phyloP scores from a whole-genome alignment of 2,329 filamentous ascomycete genomes.

The Diaporthe ilicicola region DNA sequence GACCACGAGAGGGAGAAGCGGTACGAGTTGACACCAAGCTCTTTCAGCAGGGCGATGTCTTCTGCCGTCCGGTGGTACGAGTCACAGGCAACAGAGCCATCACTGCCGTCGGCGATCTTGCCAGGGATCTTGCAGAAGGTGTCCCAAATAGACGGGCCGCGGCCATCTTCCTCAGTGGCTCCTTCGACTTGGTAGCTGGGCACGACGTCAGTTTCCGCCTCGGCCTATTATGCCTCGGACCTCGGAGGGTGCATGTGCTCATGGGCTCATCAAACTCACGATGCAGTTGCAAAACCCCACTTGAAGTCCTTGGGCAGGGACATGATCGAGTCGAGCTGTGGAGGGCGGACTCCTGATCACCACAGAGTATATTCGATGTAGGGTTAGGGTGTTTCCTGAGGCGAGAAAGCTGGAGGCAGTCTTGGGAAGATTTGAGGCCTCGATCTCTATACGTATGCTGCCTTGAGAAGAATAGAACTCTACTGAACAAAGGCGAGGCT shows the following conservation, averaged over 20 bases:
- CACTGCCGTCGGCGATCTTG: constrained; percentile 82
- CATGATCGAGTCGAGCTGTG: constrained; percentile 50
- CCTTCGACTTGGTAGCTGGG: constrained; percentile 89
- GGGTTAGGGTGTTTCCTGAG: neutral
- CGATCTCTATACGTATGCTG: too few relatives aligned
- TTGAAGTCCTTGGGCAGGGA: constrained; percentile 74
- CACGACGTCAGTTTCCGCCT: neutral
- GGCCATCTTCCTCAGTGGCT: constrained; percentile 76
- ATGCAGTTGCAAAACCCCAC: constrained; percentile 83
- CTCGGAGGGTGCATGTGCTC: neutral
- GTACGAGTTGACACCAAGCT: constrained; percentile 77
- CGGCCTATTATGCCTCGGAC: too few relatives aligned
- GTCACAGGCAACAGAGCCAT: constrained; percentile 83
- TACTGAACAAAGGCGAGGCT: neutral
- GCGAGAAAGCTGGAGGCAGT: neutral
- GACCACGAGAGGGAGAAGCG: constrained; percentile 89
- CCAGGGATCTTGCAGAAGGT: constrained; percentile 83
- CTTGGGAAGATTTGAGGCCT: neutral
- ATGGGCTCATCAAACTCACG: constrained; percentile 55
- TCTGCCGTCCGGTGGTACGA: constrained; percentile 82
- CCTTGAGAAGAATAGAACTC: neutral
- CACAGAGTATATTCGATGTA: neutral
- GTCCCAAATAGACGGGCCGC: constrained; percentile 88
- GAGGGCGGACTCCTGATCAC: neutral
- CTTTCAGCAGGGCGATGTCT: constrained; percentile 81